These are phyloP conservation scores for Clathrus columnatus DNA, from an alignment of 768 basidiomycete species.

Conservation along the genomic window DNA sequence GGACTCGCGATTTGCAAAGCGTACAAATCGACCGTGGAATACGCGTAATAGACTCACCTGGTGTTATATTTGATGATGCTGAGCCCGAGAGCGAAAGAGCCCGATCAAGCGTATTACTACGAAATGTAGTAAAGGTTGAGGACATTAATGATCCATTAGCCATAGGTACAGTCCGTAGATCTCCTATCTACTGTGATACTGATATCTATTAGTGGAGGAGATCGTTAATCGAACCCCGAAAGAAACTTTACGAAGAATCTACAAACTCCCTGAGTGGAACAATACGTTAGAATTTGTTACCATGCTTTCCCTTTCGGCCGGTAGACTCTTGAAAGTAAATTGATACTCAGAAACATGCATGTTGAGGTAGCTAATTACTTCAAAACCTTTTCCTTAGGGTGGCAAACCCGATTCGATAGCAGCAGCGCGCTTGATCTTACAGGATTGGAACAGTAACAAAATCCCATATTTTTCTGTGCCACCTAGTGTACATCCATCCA, in stretches of 20 bases:
- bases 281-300: conserved; percentile 80
- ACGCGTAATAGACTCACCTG: conserved; percentile 90
- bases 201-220: conserved; percentile 59
- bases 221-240: conserved; percentile 66
- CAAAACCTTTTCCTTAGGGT: no score
- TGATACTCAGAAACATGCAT: background rate
- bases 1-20: conserved; percentile 87
- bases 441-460: conserved; percentile 95
- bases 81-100: conserved; percentile 39
- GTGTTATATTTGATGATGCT: conserved; percentile 91
- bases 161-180: conserved; percentile 46
- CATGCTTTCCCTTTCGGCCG: conserved; percentile 76
- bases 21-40: conserved; percentile 89
- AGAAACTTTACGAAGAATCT: conserved; percentile 72
- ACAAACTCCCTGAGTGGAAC: conserved; percentile 68
- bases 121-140: conserved; percentile 88
- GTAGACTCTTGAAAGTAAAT: conserved; percentile 71
- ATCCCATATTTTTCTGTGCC: conserved; percentile 84
- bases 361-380: background rate
- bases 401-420: conserved; percentile 84
- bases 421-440: conserved; percentile 72
- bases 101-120: conserved; percentile 55
- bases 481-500: conserved; percentile 69
- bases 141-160: conserved; percentile 85
- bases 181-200: background rate